Evolutionary conservation across 2,329 filamentous ascomycete genomes (phyloP).

Genomic region (Fusarium duplospermum): DNA sequence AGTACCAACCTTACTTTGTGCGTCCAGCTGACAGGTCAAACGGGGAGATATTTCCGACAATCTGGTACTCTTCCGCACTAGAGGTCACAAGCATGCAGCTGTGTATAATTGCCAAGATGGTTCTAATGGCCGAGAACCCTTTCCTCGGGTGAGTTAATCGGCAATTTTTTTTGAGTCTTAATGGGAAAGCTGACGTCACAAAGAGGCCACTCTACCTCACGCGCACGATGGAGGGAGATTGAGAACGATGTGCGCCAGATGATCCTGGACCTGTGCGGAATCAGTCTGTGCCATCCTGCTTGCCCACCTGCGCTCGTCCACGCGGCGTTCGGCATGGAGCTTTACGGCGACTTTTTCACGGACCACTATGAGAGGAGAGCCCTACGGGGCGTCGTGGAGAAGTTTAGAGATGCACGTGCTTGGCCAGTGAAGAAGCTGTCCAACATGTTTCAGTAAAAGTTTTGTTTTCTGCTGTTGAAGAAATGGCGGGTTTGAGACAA

Average conservation of each 20-base stretch:
- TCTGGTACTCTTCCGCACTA: conserved; percentile 54
- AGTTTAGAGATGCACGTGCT: conserved; percentile 56
- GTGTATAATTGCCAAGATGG: conserved; percentile 53
- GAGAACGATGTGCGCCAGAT: conserved; percentile 54
- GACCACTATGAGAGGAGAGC: conserved; percentile 53
- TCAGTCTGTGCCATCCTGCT: conserved; percentile 52
- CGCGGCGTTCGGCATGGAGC: conserved; percentile 53
- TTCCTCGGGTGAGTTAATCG: conserved; percentile 47
- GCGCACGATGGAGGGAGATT: conserved; percentile 49
- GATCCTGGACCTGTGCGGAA: conserved; percentile 54
- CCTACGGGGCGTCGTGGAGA: conserved; percentile 55
- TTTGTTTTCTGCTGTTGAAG: not conserved
- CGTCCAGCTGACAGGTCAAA: conserved; percentile 49
- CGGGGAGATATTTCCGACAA: conserved; percentile 54
- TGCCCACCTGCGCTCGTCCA: conserved; percentile 54
- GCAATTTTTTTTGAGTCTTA: not conserved
- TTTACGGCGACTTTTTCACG: conserved; percentile 57
- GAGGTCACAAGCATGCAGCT: conserved; percentile 56
- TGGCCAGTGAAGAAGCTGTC: conserved; percentile 54
- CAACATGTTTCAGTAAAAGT: conserved; percentile 48
- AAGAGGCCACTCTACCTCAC: conserved; percentile 43
- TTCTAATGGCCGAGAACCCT: conserved; percentile 54
- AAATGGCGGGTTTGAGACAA: not conserved
- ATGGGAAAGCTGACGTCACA: conserved; percentile 14
- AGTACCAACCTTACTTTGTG: conserved; percentile 51